Evolutionary conservation across 2,329 filamentous ascomycete species (phyloP), one percentile per base, ranked within the genome.

Genomic region (Pseudogymnoascus sp.): DNA sequence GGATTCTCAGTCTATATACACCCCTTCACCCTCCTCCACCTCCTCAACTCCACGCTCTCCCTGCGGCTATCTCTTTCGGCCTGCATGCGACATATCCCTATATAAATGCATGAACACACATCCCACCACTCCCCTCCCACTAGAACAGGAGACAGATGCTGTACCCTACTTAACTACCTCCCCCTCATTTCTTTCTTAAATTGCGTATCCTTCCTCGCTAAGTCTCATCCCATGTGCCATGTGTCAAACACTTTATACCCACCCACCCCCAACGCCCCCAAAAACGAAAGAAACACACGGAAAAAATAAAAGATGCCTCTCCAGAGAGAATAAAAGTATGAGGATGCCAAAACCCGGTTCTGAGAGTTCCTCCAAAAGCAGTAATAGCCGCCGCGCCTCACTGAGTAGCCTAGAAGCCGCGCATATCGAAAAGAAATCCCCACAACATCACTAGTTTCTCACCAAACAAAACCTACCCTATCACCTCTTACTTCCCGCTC

Each of bases 211-310:
- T 31, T 19, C 26, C 24, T 56, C 4, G n/a, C 8, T 31, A 8
- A 8, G 7, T 56, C 44, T n/a, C 24, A 56, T 56, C 50, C 50
- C 16, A 56, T 33, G 35, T 56, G 50, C 50, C 50, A 56, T 56
- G 29, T 56, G 29, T 56, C 6, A 56, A 56, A 56, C 50, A 56
- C 29, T 56, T 56, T 56, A 56, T 56, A 35, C 29, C 50, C 50
- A 19, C 50, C 50, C 29, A 35, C 16, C 50, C 26, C 50, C 50
- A 33, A 56, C 50, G 50, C 50, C 50, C 33, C 29, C 50, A 29
- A 56, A 56, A 56, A 21, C 3, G 29, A 56, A 33, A 33, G 14
- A 19, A 33, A 31, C 47, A 16, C 29, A 33, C 26, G 16, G 16
- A 19, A 29, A 33, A 33, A 56, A 56, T 16, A 33, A 33, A 33